Evolutionary conservation across 1,284 basidiomycete species (phyloP).

Genomic region (Vanrija humicola): DNA sequence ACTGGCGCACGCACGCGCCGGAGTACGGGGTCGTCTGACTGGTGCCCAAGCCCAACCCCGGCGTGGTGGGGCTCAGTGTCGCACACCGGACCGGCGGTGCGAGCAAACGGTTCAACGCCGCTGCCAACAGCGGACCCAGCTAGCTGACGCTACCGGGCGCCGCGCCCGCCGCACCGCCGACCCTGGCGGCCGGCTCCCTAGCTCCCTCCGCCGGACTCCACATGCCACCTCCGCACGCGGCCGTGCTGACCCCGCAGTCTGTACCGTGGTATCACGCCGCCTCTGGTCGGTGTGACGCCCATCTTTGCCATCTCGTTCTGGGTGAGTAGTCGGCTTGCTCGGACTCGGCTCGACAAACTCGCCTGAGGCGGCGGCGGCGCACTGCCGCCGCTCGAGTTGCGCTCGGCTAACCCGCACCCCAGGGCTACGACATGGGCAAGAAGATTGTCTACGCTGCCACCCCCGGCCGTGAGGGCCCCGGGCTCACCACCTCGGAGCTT

Average conservation of each 20-base stretch:
- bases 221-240: background rate
- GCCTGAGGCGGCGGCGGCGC: background rate
- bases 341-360: background rate
- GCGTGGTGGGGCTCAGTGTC: no score
- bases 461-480: conserved; percentile 47
- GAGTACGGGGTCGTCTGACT: no score
- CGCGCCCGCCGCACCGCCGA: background rate
- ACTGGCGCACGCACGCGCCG: no score
- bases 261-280: conserved; percentile 96
- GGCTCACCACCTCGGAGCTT: conserved; percentile 74
- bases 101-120: no score
- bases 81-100: background rate
- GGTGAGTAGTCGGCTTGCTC: conserved; percentile 56
- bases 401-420: conserved; percentile 6
- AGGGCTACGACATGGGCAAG: conserved; percentile 95
- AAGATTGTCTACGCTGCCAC: conserved; percentile 68
- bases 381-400: background rate
- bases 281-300: conserved; percentile 92
- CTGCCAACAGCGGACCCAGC: no score
- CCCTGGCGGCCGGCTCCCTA: background rate
- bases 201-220: background rate
- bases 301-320: conserved; percentile 99
- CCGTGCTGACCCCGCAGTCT: conserved; percentile 55
- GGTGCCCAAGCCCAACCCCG: no score
- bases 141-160: background rate